Percentiles rank a stretch among this genome's conserved stretches.
Conservation (phyloP, 1,284 basidiomycete species). For the Leccinum pachyderme region DNA sequence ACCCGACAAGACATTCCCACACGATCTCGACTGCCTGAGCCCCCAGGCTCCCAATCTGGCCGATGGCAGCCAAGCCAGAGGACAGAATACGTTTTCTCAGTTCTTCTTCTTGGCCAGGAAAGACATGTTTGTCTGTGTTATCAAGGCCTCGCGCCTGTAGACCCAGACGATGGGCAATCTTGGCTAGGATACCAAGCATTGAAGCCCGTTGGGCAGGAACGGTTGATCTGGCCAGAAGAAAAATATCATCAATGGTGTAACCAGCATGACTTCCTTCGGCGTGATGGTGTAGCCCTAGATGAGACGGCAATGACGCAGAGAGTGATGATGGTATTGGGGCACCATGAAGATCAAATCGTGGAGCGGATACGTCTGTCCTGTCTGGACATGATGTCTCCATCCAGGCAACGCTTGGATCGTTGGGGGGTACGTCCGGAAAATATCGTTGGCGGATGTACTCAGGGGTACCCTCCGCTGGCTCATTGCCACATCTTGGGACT, state of each 20-base stretch:
- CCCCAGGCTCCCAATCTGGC: slow-evolving; percentile 66
- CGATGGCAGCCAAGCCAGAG: slow-evolving; percentile 61
- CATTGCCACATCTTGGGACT: slow-evolving; percentile 14
- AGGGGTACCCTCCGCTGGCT: slow-evolving; percentile 70
- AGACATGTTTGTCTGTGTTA: slow-evolving; percentile 35
- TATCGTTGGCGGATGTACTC: slow-evolving; percentile 82
- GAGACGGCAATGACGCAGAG: slow-evolving; percentile 63
- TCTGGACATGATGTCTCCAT: slow-evolving; percentile 43
- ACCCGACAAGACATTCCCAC: slow-evolving; percentile 67
- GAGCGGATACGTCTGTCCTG: slow-evolving; percentile 23
- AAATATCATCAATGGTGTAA: slow-evolving; percentile 87
- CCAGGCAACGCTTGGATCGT: slow-evolving; percentile 79
- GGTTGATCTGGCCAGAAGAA: slow-evolving; percentile 78
- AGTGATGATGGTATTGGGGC: slow-evolving; percentile 54
- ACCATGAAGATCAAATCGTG: slow-evolving; percentile 78
- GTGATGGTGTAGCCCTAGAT: slow-evolving; percentile 90
- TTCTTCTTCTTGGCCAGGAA: slow-evolving; percentile 46
- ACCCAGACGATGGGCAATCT: slow-evolving; percentile 50
- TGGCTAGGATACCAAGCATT: slow-evolving; percentile 75
- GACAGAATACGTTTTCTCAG: slow-evolving; percentile 57
- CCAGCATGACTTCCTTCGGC: slow-evolving; percentile 77
- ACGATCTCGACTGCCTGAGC: slow-evolving; percentile 65
- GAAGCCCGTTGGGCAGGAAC: slow-evolving; percentile 82
- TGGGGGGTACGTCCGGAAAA: slow-evolving; percentile 71
- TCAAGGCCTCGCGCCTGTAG: slow-evolving; percentile 26